Base-by-base conservation (phyloP, 345 rosid genomes). In the Hirschfeldia incana region DNA sequence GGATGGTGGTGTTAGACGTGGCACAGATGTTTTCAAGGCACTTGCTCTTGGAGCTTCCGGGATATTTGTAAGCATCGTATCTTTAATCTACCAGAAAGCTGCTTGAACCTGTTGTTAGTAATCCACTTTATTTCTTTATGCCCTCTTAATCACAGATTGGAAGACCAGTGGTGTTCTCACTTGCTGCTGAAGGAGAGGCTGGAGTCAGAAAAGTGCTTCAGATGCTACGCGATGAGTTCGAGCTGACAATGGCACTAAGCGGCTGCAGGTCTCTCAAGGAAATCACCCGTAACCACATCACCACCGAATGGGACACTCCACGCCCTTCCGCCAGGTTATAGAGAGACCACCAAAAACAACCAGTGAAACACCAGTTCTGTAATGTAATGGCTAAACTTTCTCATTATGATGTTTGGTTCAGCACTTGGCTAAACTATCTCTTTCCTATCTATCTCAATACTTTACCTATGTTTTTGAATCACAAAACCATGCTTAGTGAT, bases 21-120 rank as follows among this genome's bases (percentile, higher is more conserved):
- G 98, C 67, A 94, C 98, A 0, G 97, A 94, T 82, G 97, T 92
- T 66, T 92, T 94, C 85, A 94, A 94, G 80, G 97, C 98, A 53
- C 80, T 94, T 60, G 98, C 98, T 30, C 85, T 94, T 42, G 98
- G 98, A 74, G 98, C 98, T 34, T 86, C 96, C 1, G 98, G 97
- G 66, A 85, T 92, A 80, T 92, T 94, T 86, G 97, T 92, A 85
- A 88, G 97, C 77, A 64, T 51, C 12, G 4, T 5, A 44, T 8
- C 11, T 16, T 13, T 16, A 33, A 10, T 64, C 2, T 7, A 67
- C 49, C 66, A 27, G 3, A 16, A 67, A 37, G 11, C 17, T 51
- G 8, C 66, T 28, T 74, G 59, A 57, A 27, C 12, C 57, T 36
- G 3, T 32, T 57, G 26, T 57, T 15, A 53, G 21, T 51, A 21